phyloP scores from a whole-genome alignment of 495 filamentous ascomycete genomes.

The Tetracladium setigerum region DNA sequence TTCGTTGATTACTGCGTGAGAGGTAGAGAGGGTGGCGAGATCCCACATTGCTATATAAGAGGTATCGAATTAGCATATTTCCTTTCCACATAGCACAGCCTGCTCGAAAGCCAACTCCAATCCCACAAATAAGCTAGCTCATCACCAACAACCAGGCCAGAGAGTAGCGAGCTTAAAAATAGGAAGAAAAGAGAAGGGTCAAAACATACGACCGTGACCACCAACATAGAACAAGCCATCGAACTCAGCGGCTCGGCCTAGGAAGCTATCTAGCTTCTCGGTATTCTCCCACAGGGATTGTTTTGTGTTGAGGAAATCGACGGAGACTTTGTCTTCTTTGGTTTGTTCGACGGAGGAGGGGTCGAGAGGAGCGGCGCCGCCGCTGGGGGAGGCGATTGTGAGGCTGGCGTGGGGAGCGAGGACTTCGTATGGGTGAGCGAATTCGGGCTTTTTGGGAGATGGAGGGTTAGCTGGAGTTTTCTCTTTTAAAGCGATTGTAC shows the following conservation, averaged over 20 bases:
- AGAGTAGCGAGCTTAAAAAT: too few relatives aligned
- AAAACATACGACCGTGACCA: conserved; percentile 49
- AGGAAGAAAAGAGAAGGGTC: background rate
- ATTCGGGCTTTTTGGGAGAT: conserved; percentile 45
- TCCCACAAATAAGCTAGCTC: too few relatives aligned
- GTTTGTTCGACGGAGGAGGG: conserved; percentile 51
- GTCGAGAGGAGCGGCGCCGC: conserved; percentile 60
- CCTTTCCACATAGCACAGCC: too few relatives aligned
- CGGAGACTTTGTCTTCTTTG: conserved; percentile 45
- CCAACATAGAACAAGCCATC: conserved; percentile 65
- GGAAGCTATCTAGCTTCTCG: conserved; percentile 37
- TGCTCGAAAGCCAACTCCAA: too few relatives aligned
- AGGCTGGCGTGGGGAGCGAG: conserved; percentile 45
- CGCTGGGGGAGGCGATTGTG: conserved; percentile 55
- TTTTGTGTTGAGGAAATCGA: conserved; percentile 44
- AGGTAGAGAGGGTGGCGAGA: conserved; percentile 39
- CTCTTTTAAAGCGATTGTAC: background rate
- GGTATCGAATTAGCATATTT: background rate
- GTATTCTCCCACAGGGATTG: conserved; percentile 55
- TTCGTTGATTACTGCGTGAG: conserved; percentile 47
- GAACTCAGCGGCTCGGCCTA: conserved; percentile 47
- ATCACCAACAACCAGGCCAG: too few relatives aligned
- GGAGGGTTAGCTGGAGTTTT: background rate
- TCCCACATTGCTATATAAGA: conserved; percentile 61
- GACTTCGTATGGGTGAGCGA: conserved; percentile 59